Base-by-base conservation (phyloP, 1,139 yeast genomes). In the Pneumocystis sp. region DNA sequence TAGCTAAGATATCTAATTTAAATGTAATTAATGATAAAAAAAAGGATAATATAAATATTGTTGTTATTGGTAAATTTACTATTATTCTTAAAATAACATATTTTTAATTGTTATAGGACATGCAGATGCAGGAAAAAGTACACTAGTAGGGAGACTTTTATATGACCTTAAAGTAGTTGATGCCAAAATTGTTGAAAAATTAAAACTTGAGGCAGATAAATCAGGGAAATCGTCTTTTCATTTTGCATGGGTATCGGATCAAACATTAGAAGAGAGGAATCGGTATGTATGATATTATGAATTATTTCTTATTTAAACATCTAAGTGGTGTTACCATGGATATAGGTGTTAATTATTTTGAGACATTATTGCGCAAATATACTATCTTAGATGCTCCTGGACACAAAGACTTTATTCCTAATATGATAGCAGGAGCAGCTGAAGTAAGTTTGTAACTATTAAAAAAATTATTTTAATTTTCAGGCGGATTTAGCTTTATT, bases 301-400 rank as follows among this genome's bases (percentile, higher is more conserved):
- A 25, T 25, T 25, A 6, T 25, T 25, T 25, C 25, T 10, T 50
- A 12, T 44, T 21, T 34, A 40, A 37, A 19, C 17, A 15, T 37
- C 15, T 61, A 61, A 66, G 80, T 34, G 98, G 99, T 69, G 96
- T 95, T 4, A 95, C 99, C 1, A 89, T 93, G 59, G 97, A 95
- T 71, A 86, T 91, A 44, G 87, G 96, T 70, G 87, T 93, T 39
- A 87, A 95, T 44, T 82, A 83, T 63, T 89, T 95, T 71, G 91
- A 87, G 71, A 89, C 97, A 0, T 71, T 74, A 0, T 75, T 74
- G 1, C 81, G 86, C 0, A 78, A 82, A 65, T 90, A 89, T 75
- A 89, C 96, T 0, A 89, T 96, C 39, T 87, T 95, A 63, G 99
- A 95, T 77, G 96, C 98, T 0, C 99, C 99, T 10, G 99, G 99